phyloP scores from a whole-genome alignment of 805 yeast species.

The Saccharomycopsis microspora region DNA sequence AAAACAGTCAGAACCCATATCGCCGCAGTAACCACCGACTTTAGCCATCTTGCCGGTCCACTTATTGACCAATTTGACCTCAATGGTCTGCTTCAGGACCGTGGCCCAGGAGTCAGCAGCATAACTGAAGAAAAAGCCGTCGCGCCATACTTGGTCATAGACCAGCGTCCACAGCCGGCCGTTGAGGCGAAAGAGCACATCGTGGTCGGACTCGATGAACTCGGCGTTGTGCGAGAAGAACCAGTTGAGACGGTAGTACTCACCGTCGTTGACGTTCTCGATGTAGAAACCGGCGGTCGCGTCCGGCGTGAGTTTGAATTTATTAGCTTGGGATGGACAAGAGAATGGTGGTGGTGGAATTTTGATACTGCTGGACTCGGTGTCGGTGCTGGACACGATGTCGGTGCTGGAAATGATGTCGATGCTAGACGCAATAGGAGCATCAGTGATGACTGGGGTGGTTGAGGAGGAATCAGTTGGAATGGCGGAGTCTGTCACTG shows the following conservation, averaged over 20 bases:
- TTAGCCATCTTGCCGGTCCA: constrained; percentile 8
- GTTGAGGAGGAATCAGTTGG: constrained; percentile 4
- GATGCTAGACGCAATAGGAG: background rate
- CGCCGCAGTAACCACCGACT: too few relatives aligned
- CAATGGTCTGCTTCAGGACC: constrained; percentile 5
- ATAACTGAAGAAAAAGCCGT: constrained; percentile 12
- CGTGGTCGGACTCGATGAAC: background rate
- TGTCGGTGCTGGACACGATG: background rate
- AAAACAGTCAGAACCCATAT: too few relatives aligned
- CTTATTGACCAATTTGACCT: constrained; percentile 6
- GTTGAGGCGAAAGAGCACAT: constrained; percentile 4
- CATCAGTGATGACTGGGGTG: background rate
- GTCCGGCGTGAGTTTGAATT: constrained; percentile 5
- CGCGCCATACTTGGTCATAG: constrained; percentile 1
- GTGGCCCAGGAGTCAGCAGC: constrained; percentile 6
- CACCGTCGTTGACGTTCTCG: background rate
- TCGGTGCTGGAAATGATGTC: background rate
- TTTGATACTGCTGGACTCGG: background rate
- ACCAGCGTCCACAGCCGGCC: constrained; percentile 3
- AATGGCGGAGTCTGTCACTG: constrained; percentile 6
- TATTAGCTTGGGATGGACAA: background rate
- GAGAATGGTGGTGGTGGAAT: background rate
- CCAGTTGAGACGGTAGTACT: constrained; percentile 9
- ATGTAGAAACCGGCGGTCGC: constrained; percentile 11
- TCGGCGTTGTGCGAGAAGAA: constrained; percentile 6